Percentiles rank a stretch among this genome's conserved stretches.
Evolutionary conservation across 2,329 filamentous ascomycete genomes (phyloP).

Genomic region (Penicillium corylophilum): DNA sequence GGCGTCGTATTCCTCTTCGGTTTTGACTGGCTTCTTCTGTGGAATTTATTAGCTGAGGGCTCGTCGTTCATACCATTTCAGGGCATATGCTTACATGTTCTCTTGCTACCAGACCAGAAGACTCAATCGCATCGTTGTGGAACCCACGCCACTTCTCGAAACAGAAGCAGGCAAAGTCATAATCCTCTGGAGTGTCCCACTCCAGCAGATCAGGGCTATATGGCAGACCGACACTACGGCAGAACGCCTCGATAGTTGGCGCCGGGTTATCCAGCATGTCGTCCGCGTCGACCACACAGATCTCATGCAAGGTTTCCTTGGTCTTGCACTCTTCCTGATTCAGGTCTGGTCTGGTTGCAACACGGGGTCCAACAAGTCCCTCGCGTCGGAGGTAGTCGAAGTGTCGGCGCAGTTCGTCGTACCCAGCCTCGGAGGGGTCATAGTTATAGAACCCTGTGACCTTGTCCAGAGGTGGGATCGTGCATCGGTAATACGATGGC

Average conservation of each 20-base stretch:
- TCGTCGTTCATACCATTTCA: neutral
- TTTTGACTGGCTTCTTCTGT: conserved; percentile 32
- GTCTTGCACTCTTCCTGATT: conserved; percentile 29
- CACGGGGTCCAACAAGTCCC: conserved; percentile 67
- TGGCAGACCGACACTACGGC: conserved; percentile 73
- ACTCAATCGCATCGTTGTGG: conserved; percentile 90
- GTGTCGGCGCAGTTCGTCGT: conserved; percentile 78
- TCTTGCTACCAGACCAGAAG: conserved; percentile 68
- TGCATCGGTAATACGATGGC: conserved; percentile 93
- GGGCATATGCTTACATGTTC: conserved; percentile 38
- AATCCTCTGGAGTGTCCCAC: conserved; percentile 76
- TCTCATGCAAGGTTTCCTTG: conserved; percentile 50
- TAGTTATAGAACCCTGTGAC: conserved; percentile 85
- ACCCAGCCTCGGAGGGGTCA: conserved; percentile 84
- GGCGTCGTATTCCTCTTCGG: conserved; percentile 56
- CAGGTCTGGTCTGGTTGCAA: conserved; percentile 47
- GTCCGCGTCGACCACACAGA: conserved; percentile 90
- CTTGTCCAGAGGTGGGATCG: conserved; percentile 77
- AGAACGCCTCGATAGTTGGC: conserved; percentile 74
- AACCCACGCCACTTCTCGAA: conserved; percentile 98
- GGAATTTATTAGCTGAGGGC: conserved; percentile 4
- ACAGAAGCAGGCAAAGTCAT: conserved; percentile 64
- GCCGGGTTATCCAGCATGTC: conserved; percentile 85
- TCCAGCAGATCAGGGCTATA: conserved; percentile 76
- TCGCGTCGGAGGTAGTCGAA: conserved; percentile 78